A percentile compares a stretch with the other conserved stretches of the same genome.
phyloP scores from a whole-genome alignment of 768 basidiomycete species.

The Termitomyces sp. region DNA sequence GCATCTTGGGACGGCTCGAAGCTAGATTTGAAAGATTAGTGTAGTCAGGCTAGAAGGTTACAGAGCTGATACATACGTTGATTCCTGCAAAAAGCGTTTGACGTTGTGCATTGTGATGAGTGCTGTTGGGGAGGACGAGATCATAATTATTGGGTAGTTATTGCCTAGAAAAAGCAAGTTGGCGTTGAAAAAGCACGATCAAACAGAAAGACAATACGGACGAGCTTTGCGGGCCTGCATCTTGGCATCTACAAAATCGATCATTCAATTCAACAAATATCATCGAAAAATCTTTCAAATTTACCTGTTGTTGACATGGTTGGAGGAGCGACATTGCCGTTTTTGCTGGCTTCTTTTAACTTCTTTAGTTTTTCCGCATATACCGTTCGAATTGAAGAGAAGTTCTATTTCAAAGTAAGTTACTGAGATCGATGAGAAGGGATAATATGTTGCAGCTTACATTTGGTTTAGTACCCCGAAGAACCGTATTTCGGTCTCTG shows the following conservation, averaged over 20 bases:
- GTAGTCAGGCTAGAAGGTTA: not conserved
- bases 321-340: constrained; percentile 39
- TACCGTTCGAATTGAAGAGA: constrained; percentile 61
- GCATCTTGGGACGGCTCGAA: constrained; percentile 80
- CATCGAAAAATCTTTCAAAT: not conserved
- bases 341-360: constrained; percentile 62
- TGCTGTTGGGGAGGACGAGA: constrained; percentile 92
- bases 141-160: constrained; percentile 93
- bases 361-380: constrained; percentile 81
- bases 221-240: constrained; percentile 69
- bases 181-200: not conserved
- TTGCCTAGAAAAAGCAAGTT: constrained; percentile 42
- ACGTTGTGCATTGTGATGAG: constrained; percentile 99
- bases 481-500: constrained; percentile 76
- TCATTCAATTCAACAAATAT: not conserved
- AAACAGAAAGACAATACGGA: constrained; percentile 32
- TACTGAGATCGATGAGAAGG: not conserved
- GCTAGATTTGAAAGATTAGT: constrained; percentile 27
- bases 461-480: constrained; percentile 81
- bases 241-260: constrained; percentile 46
- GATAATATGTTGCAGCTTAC: constrained; percentile 40
- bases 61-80: constrained; percentile 48
- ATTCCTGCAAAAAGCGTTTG: constrained; percentile 88
- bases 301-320: constrained; percentile 41
- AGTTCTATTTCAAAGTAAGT: constrained; percentile 59